These are phyloP conservation scores for Penicillium nordicum DNA, from an alignment of 2,329 filamentous ascomycete genomes.

Conservation along the genomic window DNA sequence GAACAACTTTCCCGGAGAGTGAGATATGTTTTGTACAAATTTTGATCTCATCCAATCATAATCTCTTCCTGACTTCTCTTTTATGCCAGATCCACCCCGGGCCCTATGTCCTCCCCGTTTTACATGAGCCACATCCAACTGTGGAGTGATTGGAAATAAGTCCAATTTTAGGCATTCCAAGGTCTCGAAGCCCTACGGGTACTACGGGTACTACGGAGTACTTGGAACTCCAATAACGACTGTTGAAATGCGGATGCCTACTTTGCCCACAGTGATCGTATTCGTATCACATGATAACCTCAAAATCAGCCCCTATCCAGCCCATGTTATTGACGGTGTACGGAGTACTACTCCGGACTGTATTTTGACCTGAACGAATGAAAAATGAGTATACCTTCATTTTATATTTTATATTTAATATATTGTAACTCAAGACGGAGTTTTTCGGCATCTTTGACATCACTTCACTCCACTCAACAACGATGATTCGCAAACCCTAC, in stretches of 20 bases:
- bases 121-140: background rate
- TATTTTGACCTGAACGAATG: background rate
- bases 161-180: background rate
- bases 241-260: background rate
- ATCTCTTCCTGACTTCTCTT: background rate
- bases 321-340: background rate
- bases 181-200: background rate
- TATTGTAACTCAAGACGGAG: background rate
- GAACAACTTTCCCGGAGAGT: no score
- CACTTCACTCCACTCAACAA: slow-evolving; percentile 11
- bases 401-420: background rate
- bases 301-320: background rate
- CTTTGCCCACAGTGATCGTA: background rate
- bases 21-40: no score
- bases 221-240: background rate
- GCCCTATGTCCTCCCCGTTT: background rate
- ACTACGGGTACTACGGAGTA: background rate
- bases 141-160: no score
- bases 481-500: slow-evolving; percentile 1
- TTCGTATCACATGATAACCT: background rate
- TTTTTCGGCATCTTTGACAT: slow-evolving; percentile 9
- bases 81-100: background rate
- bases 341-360: no score
- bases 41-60: no score
- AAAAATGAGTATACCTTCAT: background rate